phyloP scores from a whole-genome alignment of 176 grass and related monocot genomes.

The Zea mays region Zm-B73-REFERENCE-NAM-5.0 NC_050096.1:204060001-204060500 shows the following conservation, averaged over 20 bases:
- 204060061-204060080: not conserved
- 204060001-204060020: not conserved
- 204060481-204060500: not conserved
- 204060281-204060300: not conserved
- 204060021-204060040: slow-evolving; percentile 13
- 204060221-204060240: not conserved
- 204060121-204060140: no score
- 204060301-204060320: not conserved
- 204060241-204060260: not conserved
- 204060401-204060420: slow-evolving; percentile 2
- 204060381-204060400: not conserved
- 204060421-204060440: slow-evolving; percentile 38
- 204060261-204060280: not conserved
- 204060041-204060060: slow-evolving; percentile 20
- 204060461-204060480: not conserved
- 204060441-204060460: not conserved
- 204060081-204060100: not conserved
- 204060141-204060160: not conserved
- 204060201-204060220: slow-evolving; percentile 3
- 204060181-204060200: not conserved
- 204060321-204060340: slow-evolving; percentile 33
- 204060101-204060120: not conserved
- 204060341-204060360: slow-evolving; percentile 33
- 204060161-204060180: not conserved
- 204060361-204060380: not conserved